Conservation (phyloP, 768 basidiomycete genomes). For the Chalciporus piperatus region DNA sequence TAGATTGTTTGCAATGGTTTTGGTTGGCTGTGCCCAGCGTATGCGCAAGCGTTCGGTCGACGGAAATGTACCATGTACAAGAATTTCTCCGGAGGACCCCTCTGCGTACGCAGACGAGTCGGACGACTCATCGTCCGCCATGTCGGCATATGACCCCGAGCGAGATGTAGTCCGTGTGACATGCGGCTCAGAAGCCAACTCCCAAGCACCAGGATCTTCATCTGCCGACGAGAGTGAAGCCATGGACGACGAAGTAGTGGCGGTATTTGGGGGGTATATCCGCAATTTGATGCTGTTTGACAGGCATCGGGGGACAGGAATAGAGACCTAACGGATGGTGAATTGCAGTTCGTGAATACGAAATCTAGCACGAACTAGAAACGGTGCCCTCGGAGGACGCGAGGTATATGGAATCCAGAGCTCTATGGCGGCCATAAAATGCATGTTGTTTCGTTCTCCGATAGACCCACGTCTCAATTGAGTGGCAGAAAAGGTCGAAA, state of each 20-base stretch:
- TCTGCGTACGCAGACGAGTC: constrained; percentile 57
- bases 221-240: constrained; percentile 77
- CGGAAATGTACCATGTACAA: constrained; percentile 75
- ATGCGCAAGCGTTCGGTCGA: constrained; percentile 73
- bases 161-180: constrained; percentile 60
- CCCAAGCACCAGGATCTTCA: constrained; percentile 68
- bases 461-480: constrained; percentile 53
- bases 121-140: constrained; percentile 81
- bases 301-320: constrained; percentile 75
- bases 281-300: constrained; percentile 73
- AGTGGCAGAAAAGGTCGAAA: constrained; percentile 24
- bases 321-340: constrained; percentile 52
- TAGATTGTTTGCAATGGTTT: constrained; percentile 37
- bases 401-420: constrained; percentile 70
- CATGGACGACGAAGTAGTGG: constrained; percentile 54
- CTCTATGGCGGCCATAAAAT: constrained; percentile 82
- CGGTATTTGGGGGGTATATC: constrained; percentile 61
- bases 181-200: constrained; percentile 72
- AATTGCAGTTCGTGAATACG: constrained; percentile 2
- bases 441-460: constrained; percentile 52
- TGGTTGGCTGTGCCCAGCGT: constrained; percentile 71
- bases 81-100: constrained; percentile 55
- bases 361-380: constrained; percentile 46
- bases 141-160: constrained; percentile 59
- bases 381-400: constrained; percentile 71